Evolutionary conservation across 257 asterid species (phyloP).

Genomic region (Cordia subcordata): DNA sequence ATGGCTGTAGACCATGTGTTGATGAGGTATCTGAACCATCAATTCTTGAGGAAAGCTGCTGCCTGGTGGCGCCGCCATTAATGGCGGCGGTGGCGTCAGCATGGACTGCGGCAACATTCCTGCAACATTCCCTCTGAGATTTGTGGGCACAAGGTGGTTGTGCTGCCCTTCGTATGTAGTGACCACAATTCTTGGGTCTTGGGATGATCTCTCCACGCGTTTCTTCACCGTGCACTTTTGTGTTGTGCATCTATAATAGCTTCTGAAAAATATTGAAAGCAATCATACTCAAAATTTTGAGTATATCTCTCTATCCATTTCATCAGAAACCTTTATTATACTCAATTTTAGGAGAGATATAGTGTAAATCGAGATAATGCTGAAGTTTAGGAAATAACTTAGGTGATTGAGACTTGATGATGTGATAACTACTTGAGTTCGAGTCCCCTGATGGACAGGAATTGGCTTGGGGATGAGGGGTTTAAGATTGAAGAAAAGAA

Average conservation of each 20-base stretch:
- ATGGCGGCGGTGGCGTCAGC: conserved; percentile 30
- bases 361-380: too few relatives aligned
- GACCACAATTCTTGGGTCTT: conserved; percentile 59
- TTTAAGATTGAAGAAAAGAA: too few relatives aligned
- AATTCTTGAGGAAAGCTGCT: conserved; percentile 35
- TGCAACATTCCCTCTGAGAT: conserved; percentile 56
- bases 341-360: too few relatives aligned
- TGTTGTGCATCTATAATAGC: conserved; percentile 80
- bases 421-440: too few relatives aligned
- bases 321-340: too few relatives aligned
- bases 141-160: conserved; percentile 65
- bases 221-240: conserved; percentile 76
- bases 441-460: too few relatives aligned
- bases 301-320: too few relatives aligned
- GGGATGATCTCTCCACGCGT: conserved; percentile 65
- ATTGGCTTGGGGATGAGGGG: too few relatives aligned
- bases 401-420: too few relatives aligned
- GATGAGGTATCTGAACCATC: conserved; percentile 18
- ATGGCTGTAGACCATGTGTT: neutral
- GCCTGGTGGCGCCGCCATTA: conserved; percentile 9
- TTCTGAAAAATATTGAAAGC: conserved; percentile 22
- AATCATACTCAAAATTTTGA: neutral
- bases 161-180: conserved; percentile 85
- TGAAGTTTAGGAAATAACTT: neutral
- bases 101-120: conserved; percentile 52